Evolutionary conservation across 2,329 filamentous ascomycete species (phyloP), one percentile per base, ranked within the genome.

Genomic region (Sporothrix dimorphospora): DNA sequence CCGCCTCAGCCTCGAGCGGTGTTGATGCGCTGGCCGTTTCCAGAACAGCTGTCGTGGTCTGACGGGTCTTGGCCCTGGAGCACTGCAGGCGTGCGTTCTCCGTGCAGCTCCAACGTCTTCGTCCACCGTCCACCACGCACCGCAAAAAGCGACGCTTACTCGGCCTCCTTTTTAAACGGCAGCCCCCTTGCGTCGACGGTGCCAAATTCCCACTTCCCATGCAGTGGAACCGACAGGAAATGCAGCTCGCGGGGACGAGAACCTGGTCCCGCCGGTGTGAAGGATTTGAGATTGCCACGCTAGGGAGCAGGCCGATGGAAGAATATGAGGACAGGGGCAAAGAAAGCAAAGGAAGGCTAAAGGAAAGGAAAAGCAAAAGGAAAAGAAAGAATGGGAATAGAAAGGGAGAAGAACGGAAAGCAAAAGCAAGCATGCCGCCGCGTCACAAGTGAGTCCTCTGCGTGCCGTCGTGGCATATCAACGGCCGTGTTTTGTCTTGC

Each of bases 391-490:
- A 49, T 45, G 40, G 42, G 24, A 66, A 57, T 34, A 34, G 53
- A 34, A 14, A 57, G 9, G 14, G 11, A 27, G 12, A 24, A 2
- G 19, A 24, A 21, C n/a, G n/a, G n/a, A n/a, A n/a, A n/a, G n/a
- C n/a, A 51, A 51, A 19, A 53, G 34, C 11, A 49, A 42, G 34
- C 70, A 71, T 71, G 51, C 70, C 70, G 34, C 53, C 55, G 55
- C 55, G 71, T 72, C 55, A 19, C 21, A 21, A 19, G 27, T 27
- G 40, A 70, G 30, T 30, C 68, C 38, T 14, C 19, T 51, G 68
- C 68, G 45, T 70, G 55, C 68, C 68, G 68, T 30, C 42, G 42
- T 47, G 24, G 30, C 68, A 70, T 70, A 59, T 55, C 68, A 49
- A 7, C 21, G 16, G 21, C 51, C 40, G 27, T 63, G 67, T 70